Percentiles rank a stretch among this genome's conserved stretches.
These are phyloP conservation scores for Wickerhamomyces sp. DNA, from an alignment of 1,139 yeast genomes.

Conservation along the genomic window DNA sequence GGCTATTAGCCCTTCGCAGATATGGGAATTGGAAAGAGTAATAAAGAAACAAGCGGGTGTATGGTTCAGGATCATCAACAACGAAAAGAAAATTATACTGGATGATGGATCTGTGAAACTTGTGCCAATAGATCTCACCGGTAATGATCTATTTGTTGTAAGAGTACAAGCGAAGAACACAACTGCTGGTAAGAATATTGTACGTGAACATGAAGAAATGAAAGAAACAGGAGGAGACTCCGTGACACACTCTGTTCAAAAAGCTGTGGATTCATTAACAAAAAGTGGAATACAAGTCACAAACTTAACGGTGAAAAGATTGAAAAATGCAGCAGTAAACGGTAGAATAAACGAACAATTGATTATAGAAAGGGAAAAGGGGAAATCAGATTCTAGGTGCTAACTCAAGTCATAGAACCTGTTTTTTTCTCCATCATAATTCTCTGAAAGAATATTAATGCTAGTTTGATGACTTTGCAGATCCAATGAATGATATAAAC, in stretches of 20 bases:
- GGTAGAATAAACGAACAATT: constrained; percentile 40
- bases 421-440: constrained; percentile 44
- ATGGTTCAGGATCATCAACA: constrained; percentile 7
- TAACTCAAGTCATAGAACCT: constrained; percentile 42
- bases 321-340: constrained; percentile 30
- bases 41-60: constrained; percentile 6
- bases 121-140: neutral
- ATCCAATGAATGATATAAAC: neutral
- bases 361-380: constrained; percentile 33
- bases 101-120: constrained; percentile 24
- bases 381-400: constrained; percentile 34
- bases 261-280: constrained; percentile 15
- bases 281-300: constrained; percentile 29
- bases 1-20: constrained; percentile 35
- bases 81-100: constrained; percentile 14
- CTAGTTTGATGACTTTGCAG: constrained; percentile 5
- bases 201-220: constrained; percentile 8
- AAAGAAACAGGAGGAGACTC: constrained; percentile 9
- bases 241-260: constrained; percentile 16
- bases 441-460: constrained; percentile 35
- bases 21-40: constrained; percentile 25
- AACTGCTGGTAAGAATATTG: constrained; percentile 14
- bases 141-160: constrained; percentile 20
- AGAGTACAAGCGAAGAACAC: constrained; percentile 28
- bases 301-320: constrained; percentile 23